Evolutionary conservation across 345 rosid species (phyloP).

Genomic region (Capsella bursapastoris): DNA sequence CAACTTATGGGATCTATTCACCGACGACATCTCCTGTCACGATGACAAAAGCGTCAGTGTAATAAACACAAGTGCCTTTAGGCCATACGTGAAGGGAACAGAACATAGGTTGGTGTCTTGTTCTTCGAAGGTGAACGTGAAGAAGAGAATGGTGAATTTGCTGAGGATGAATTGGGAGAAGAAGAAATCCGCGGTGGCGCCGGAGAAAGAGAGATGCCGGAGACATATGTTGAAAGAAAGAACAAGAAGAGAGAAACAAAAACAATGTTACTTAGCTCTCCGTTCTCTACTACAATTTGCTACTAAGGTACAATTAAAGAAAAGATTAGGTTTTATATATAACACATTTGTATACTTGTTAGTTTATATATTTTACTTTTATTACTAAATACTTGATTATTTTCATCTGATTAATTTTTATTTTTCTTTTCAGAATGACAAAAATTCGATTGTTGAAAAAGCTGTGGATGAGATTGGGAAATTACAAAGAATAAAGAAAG

Average conservation of each 20-base stretch:
- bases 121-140: conserved; percentile 45
- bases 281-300: conserved; percentile 59
- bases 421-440: conserved; percentile 55
- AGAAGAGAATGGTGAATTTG: conserved; percentile 60
- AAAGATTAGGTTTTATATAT: too few relatives aligned
- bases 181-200: conserved; percentile 24
- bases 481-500: conserved; percentile 50
- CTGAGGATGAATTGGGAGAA: conserved; percentile 46
- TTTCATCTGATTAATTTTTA: not conserved
- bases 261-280: conserved; percentile 54
- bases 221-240: conserved; percentile 74
- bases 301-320: conserved; percentile 55
- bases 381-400: too few relatives aligned
- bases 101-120: conserved; percentile 9
- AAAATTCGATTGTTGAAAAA: conserved; percentile 57
- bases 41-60: conserved; percentile 1
- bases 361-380: too few relatives aligned
- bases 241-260: conserved; percentile 70
- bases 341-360: too few relatives aligned
- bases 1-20: conserved; percentile 42
- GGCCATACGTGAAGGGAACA: conserved; percentile 40
- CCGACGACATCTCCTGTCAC: conserved; percentile 19
- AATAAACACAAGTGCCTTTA: conserved; percentile 53
- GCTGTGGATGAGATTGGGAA: conserved; percentile 50
- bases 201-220: conserved; percentile 47